Evolutionary conservation across 371 early-diverging fungal species (phyloP).

Genomic region (Basidiobolus meristosporus): DNA sequence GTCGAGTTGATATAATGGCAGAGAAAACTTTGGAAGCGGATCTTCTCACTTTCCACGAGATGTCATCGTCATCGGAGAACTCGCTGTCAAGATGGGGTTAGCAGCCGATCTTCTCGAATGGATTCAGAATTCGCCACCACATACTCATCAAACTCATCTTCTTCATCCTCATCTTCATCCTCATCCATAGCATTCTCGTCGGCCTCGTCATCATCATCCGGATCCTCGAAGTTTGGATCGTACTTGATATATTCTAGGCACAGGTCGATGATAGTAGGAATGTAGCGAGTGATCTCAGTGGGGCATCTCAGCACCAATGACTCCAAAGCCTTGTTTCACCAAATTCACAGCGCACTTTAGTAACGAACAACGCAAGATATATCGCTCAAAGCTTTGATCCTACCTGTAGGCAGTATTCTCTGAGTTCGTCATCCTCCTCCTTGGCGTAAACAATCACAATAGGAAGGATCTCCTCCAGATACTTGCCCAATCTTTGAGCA

Average conservation of each 20-base stretch:
- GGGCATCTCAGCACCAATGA: constrained; percentile 65
- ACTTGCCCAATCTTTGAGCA: constrained; percentile 41
- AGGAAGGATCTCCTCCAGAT: constrained; percentile 44
- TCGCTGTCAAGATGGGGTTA: constrained; percentile 15
- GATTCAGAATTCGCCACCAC: constrained; percentile 1
- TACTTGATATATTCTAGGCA: constrained; percentile 52
- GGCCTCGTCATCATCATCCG: constrained; percentile 47
- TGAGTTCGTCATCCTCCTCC: constrained; percentile 65
- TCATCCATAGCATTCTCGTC: constrained; percentile 46
- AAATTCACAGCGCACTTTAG: not conserved
- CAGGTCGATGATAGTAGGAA: constrained; percentile 33
- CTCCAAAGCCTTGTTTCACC: constrained; percentile 33
- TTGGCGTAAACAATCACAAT: constrained; percentile 30
- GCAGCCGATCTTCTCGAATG: not conserved
- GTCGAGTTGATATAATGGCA: constrained; percentile 47
- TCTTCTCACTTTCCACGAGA: constrained; percentile 85
- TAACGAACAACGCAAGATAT: not conserved
- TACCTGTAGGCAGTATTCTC: constrained; percentile 64
- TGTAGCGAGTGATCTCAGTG: constrained; percentile 35
- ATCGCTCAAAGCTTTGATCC: no score
- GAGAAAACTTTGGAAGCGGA: constrained; percentile 64
- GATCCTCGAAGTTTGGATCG: constrained; percentile 85
- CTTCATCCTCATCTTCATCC: constrained; percentile 58
- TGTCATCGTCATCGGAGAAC: constrained; percentile 63
- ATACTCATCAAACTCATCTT: constrained; percentile 23